Conservation (phyloP, 2,329 filamentous ascomycete species). For the Beauveria sp. region DNA sequence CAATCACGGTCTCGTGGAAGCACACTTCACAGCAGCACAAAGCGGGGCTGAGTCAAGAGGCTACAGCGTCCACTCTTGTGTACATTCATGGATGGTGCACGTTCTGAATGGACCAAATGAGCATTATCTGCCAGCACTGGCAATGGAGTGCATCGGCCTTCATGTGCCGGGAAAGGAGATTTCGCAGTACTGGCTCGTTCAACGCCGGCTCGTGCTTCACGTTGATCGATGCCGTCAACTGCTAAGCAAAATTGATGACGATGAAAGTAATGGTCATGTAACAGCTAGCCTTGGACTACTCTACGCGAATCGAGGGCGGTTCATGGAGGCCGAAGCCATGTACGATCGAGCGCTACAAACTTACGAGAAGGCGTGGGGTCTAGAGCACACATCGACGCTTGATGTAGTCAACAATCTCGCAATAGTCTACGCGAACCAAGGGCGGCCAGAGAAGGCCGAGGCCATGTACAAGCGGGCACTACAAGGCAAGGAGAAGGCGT, state of each 20-base stretch:
- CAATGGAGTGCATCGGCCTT: too few relatives aligned
- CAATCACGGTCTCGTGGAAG: slow-evolving; percentile 19
- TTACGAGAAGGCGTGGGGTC: too few relatives aligned
- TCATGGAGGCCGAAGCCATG: too few relatives aligned
- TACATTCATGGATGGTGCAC: slow-evolving; percentile 24
- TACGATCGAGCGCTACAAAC: too few relatives aligned
- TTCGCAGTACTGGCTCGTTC: slow-evolving; percentile 13
- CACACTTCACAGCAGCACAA: too few relatives aligned
- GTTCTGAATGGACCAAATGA: slow-evolving; percentile 17
- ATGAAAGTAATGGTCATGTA: background rate
- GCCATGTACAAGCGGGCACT: too few relatives aligned
- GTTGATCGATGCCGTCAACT: slow-evolving; percentile 13
- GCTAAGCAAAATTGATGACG: background rate
- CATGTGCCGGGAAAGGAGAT: background rate
- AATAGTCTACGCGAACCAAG: too few relatives aligned
- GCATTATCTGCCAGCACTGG: too few relatives aligned
- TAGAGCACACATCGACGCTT: too few relatives aligned
- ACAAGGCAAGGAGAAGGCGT: too few relatives aligned
- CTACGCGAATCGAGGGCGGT: background rate
- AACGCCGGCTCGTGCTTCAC: slow-evolving; percentile 18
- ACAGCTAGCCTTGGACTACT: background rate
- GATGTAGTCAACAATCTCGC: too few relatives aligned
- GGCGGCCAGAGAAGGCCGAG: too few relatives aligned
- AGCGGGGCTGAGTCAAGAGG: slow-evolving; percentile 14
- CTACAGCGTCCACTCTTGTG: slow-evolving; percentile 26